Percentiles rank a stretch among this genome's conserved stretches.
Conservation (phyloP, 208 protist species). For the Trypanosoma brucei region DNA sequence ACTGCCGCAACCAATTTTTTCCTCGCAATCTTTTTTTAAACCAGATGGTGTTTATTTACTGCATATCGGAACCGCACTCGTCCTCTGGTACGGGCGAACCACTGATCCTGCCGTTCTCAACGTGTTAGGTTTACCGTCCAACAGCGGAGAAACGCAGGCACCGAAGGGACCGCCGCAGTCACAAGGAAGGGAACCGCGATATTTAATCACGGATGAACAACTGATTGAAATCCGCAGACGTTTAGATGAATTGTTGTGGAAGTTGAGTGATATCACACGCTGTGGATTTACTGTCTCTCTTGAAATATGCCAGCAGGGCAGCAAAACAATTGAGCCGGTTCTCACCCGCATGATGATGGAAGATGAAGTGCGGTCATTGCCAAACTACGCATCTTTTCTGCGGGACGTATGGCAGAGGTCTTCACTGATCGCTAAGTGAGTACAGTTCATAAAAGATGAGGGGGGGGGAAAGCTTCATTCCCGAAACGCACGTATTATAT, state of each 20-base stretch:
- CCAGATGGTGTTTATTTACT: constrained; percentile 59
- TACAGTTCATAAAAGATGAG: neutral
- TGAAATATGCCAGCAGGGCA: constrained; percentile 51
- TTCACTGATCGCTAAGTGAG: constrained; percentile 8
- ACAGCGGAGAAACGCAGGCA: constrained; percentile 9
- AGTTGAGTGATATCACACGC: constrained; percentile 29
- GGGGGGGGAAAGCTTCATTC: too few species aligned
- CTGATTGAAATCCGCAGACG: constrained; percentile 50
- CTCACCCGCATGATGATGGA: constrained; percentile 72
- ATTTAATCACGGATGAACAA: constrained; percentile 40
- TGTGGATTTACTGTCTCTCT: constrained; percentile 34
- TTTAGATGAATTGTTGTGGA: constrained; percentile 41
- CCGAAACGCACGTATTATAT: too few species aligned
- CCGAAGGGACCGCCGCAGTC: constrained; percentile 3
- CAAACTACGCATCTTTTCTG: constrained; percentile 65
- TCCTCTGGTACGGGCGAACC: constrained; percentile 71
- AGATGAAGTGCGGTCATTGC: constrained; percentile 47
- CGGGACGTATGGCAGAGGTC: constrained; percentile 54
- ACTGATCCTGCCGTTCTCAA: constrained; percentile 34
- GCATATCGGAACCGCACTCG: constrained; percentile 46
- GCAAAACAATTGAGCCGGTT: constrained; percentile 45
- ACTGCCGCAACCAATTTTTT: constrained; percentile 50
- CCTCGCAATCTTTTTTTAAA: constrained; percentile 51
- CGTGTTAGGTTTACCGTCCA: constrained; percentile 38
- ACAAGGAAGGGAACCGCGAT: constrained; percentile 7